Evolutionary conservation across 2,329 filamentous ascomycete genomes (phyloP).

Genomic region (Pestalotiopsis sp.): DNA sequence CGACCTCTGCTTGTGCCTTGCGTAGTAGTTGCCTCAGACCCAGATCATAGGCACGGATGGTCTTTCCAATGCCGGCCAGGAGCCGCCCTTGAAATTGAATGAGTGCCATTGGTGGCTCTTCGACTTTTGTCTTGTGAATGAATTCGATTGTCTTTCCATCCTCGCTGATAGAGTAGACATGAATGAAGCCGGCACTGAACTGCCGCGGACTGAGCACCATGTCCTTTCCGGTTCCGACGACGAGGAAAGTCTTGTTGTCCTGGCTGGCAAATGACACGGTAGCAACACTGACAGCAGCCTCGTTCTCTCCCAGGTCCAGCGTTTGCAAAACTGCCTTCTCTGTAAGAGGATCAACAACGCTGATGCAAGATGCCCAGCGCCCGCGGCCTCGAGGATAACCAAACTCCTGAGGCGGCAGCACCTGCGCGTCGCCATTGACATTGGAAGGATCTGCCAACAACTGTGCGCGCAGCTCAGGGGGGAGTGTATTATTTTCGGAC

Average conservation of each 20-base stretch:
- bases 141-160: constrained; percentile 89
- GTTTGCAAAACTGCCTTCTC: constrained; percentile 75
- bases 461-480: constrained; percentile 74
- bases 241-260: constrained; percentile 86
- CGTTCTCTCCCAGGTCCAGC: constrained; percentile 84
- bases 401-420: constrained; percentile 79
- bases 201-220: constrained; percentile 77
- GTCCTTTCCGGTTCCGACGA: constrained; percentile 93
- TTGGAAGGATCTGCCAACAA: constrained; percentile 72
- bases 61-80: constrained; percentile 80
- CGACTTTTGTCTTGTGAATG: constrained; percentile 93
- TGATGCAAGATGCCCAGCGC: constrained; percentile 96
- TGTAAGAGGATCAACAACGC: constrained; percentile 80
- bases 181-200: constrained; percentile 79
- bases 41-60: constrained; percentile 86
- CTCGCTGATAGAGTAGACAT: constrained; percentile 88
- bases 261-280: constrained; percentile 86
- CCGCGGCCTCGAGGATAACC: constrained; percentile 82
- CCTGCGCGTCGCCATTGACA: constrained; percentile 71
- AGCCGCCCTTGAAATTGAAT: constrained; percentile 91
- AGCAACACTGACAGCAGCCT: constrained; percentile 85
- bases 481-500: constrained; percentile 88
- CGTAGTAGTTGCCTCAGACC: constrained; percentile 90
- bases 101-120: constrained; percentile 86
- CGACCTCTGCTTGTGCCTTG: constrained; percentile 82